Percentiles rank a stretch among this genome's conserved stretches.
phyloP scores from a whole-genome alignment of 2,329 filamentous ascomycete genomes.

The Pseudogymnoascus destructans region DNA sequence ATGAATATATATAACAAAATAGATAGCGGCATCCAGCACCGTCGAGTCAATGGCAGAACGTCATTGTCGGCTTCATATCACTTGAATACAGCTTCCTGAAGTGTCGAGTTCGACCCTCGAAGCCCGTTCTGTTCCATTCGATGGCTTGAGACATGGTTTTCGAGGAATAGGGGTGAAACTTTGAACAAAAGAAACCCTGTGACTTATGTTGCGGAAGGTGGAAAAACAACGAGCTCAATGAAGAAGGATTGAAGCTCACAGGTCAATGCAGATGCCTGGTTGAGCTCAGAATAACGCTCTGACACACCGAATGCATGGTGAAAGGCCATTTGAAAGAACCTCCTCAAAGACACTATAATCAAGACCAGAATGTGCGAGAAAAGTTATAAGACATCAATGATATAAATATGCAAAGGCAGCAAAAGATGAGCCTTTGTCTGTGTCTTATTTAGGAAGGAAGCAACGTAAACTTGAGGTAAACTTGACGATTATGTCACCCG shows the following conservation, averaged over 20 bases:
- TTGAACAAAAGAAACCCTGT: not conserved
- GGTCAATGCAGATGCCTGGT: not conserved
- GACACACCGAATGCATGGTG: not conserved
- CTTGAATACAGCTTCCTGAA: not conserved
- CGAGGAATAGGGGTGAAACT: not conserved
- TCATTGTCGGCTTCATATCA: not conserved
- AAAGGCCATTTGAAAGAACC: not conserved
- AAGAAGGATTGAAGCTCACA: not conserved
- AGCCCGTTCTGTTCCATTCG: not conserved
- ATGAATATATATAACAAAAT: not conserved
- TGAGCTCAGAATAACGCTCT: not conserved
- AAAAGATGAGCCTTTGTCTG: not conserved
- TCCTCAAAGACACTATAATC: not conserved
- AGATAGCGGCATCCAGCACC: not conserved
- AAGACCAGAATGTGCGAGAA: not conserved
- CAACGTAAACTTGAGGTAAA: not conserved
- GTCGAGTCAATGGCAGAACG: not conserved
- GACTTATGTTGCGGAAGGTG: not conserved
- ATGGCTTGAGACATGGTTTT: not conserved
- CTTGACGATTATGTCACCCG: not conserved
- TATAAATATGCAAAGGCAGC: not conserved
- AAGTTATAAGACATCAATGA: not conserved
- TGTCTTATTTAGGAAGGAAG: not conserved
- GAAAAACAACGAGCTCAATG: not conserved
- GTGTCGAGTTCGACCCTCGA: not conserved